These are phyloP conservation scores for Plasmodium fragile DNA, from an alignment of 169 alveolate genomes.

Conservation along the genomic window DNA sequence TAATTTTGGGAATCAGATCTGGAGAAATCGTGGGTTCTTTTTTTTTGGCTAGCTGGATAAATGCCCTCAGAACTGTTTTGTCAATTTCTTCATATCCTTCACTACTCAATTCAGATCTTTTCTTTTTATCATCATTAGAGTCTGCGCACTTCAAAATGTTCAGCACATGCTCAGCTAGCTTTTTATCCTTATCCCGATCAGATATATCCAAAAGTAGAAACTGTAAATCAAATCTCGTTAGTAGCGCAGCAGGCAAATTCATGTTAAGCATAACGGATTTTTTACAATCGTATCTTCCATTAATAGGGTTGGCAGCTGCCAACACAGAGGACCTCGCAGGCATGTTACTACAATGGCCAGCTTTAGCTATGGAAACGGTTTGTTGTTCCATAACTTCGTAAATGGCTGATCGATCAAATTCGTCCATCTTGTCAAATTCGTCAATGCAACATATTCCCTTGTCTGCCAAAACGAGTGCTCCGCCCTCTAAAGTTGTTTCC, in stretches of 20 bases:
- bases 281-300: conserved; percentile 95
- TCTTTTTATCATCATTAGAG: conserved; percentile 78
- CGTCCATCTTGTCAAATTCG: conserved; percentile 99
- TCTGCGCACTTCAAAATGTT: conserved; percentile 90
- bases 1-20: conserved; percentile 78
- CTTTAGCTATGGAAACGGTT: conserved; percentile 98
- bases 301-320: conserved; percentile 99
- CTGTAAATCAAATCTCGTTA: conserved; percentile 96
- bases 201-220: conserved; percentile 90
- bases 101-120: conserved; percentile 22
- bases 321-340: conserved; percentile 91
- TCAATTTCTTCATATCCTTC: conserved; percentile 80
- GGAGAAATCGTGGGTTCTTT: conserved; percentile 85
- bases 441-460: conserved; percentile 98
- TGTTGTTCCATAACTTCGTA: conserved; percentile 99
- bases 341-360: conserved; percentile 92
- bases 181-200: conserved; percentile 90
- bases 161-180: conserved; percentile 94
- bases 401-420: conserved; percentile 96
- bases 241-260: conserved; percentile 97
- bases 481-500: conserved; percentile 96
- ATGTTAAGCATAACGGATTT: conserved; percentile 94
- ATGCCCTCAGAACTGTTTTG: conserved; percentile 90
- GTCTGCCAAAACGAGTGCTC: conserved; percentile 98
- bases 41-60: conserved; percentile 92